Percentiles rank a stretch among this genome's conserved stretches.
Evolutionary conservation across 2,329 filamentous ascomycete genomes (phyloP).

Genomic region (Karstenula rhodostoma): DNA sequence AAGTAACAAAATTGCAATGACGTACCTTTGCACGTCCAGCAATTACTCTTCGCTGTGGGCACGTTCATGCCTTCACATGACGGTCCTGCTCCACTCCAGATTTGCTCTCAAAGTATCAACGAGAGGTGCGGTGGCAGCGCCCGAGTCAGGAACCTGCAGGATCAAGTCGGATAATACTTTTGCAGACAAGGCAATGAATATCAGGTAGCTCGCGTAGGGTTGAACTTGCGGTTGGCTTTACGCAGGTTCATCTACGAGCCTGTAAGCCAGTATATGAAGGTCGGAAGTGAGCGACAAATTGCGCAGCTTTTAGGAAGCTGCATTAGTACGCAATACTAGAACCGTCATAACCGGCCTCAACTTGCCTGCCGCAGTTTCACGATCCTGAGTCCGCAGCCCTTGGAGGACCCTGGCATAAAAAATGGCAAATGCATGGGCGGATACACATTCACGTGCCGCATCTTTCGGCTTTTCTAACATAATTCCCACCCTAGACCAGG

Average conservation of each 20-base stretch:
- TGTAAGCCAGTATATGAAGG: slow-evolving; percentile 5
- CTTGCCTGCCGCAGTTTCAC: not conserved
- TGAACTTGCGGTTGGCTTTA: not conserved
- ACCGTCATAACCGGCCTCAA: not conserved
- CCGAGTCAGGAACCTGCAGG: not conserved
- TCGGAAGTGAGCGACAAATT: not conserved
- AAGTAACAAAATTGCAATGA: not conserved
- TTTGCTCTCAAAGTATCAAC: not conserved
- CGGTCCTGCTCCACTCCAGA: not conserved
- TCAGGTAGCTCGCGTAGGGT: not conserved
- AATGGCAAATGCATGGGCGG: slow-evolving; percentile 3
- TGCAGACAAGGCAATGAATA: not conserved
- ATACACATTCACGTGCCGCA: not conserved
- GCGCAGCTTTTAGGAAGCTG: not conserved
- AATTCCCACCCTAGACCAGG: not conserved
- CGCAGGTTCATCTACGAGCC: not conserved
- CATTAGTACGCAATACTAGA: slow-evolving; percentile 6
- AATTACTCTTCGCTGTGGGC: slow-evolving; percentile 31
- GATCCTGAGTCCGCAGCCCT: not conserved
- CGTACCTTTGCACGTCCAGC: slow-evolving; percentile 57
- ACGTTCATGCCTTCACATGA: slow-evolving; percentile 15
- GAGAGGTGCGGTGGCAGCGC: not conserved
- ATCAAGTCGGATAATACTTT: not conserved
- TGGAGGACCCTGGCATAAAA: not conserved
- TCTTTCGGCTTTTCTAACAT: not conserved